Percentiles rank a stretch among this genome's conserved stretches.
These are phyloP conservation scores for Saturnispora quitensis DNA, from an alignment of 805 yeast genomes.

Conservation along the genomic window DNA sequence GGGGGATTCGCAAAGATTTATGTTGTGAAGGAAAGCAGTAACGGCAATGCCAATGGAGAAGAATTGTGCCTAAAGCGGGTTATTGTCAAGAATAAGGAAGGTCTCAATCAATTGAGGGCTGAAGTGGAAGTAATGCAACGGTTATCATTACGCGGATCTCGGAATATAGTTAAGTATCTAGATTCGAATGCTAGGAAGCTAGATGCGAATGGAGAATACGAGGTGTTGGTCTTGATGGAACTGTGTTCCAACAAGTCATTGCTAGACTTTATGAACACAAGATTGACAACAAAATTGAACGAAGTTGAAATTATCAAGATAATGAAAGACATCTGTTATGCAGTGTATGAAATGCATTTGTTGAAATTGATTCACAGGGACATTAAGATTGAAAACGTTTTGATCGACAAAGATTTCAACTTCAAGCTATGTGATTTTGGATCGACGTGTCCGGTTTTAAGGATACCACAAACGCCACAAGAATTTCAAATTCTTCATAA, in stretches of 20 bases:
- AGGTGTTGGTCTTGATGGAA: conserved; percentile 89
- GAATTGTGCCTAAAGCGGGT: conserved; percentile 85
- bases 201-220: conserved; percentile 41
- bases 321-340: conserved; percentile 72
- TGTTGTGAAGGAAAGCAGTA: conserved; percentile 60
- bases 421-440: conserved; percentile 94
- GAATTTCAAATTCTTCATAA: conserved; percentile 72
- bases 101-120: conserved; percentile 72
- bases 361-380: conserved; percentile 80
- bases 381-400: conserved; percentile 88
- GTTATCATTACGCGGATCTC: conserved; percentile 51
- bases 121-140: conserved; percentile 98
- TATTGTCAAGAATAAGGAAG: conserved; percentile 85
- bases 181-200: conserved; percentile 91
- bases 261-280: conserved; percentile 82
- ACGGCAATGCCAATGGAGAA: conserved; percentile 40
- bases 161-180: conserved; percentile 77
- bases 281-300: conserved; percentile 66
- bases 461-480: conserved; percentile 67
- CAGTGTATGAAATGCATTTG: conserved; percentile 79
- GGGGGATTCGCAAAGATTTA: conserved; percentile 95
- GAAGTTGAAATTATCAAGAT: conserved; percentile 75
- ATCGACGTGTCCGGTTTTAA: conserved; percentile 60
- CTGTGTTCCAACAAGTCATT: conserved; percentile 72
- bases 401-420: conserved; percentile 57